These are phyloP conservation scores for Cercospora zeina DNA, from an alignment of 2,329 filamentous ascomycete species.

Conservation along the genomic window DNA sequence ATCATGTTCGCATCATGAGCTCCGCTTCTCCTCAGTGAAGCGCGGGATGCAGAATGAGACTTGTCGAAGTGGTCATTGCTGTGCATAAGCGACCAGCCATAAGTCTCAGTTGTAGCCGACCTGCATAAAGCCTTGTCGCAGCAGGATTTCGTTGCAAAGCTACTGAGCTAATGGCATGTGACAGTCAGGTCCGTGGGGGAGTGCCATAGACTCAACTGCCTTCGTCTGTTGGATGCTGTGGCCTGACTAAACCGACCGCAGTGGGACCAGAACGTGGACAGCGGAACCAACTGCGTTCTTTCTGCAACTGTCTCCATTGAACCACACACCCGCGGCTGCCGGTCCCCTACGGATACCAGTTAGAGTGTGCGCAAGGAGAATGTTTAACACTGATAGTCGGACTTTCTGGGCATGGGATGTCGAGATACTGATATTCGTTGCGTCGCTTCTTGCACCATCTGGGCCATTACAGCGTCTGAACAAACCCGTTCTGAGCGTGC, in stretches of 20 bases:
- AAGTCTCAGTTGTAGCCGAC: background rate
- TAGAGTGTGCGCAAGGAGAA: too few relatives aligned
- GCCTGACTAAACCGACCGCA: background rate
- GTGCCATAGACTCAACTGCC: background rate
- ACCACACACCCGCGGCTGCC: too few relatives aligned
- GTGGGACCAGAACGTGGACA: background rate
- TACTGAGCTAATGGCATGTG: background rate
- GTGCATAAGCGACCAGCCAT: slow-evolving; percentile 14
- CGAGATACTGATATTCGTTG: too few relatives aligned
- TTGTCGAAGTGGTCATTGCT: background rate
- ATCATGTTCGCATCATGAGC: slow-evolving; percentile 17
- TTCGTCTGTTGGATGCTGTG: background rate
- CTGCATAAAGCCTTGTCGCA: background rate
- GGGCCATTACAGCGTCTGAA: too few relatives aligned
- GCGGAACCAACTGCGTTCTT: background rate
- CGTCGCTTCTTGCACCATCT: too few relatives aligned
- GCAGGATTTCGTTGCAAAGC: background rate
- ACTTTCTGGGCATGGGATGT: too few relatives aligned
- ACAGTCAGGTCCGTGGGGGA: background rate
- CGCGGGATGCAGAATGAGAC: background rate
- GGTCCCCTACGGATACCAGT: too few relatives aligned
- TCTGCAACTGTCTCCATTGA: background rate
- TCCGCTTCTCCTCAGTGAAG: slow-evolving; percentile 8
- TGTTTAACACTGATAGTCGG: too few relatives aligned
- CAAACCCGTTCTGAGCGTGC: too few relatives aligned